Conservation (phyloP, 306 rosid genomes). For the Prunus campanulata region DNA sequence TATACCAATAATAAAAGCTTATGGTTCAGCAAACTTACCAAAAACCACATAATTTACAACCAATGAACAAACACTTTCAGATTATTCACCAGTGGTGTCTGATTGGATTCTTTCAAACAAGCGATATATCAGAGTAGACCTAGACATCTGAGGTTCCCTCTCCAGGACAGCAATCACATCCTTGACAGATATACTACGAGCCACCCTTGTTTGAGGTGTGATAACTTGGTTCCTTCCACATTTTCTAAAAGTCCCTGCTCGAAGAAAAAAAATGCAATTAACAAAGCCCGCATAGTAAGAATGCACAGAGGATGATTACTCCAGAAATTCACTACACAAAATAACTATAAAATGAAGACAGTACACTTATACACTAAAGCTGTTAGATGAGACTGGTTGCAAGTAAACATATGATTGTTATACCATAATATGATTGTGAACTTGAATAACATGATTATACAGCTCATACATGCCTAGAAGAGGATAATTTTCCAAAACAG, state of each 20-base stretch:
- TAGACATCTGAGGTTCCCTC: constrained; percentile 93
- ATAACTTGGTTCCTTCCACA: constrained; percentile 55
- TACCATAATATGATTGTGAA: not conserved
- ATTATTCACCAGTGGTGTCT: constrained; percentile 41
- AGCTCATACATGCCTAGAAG: not conserved
- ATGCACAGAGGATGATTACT: not conserved
- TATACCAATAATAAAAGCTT: not conserved
- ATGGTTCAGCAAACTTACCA: not conserved
- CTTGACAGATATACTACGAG: constrained; percentile 63
- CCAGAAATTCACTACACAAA: not conserved
- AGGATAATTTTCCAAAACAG: not conserved
- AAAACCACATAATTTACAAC: not conserved
- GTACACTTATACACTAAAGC: not conserved
- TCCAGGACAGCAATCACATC: constrained; percentile 86
- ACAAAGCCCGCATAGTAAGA: not conserved
- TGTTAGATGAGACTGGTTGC: not conserved
- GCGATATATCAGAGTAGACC: constrained; percentile 61
- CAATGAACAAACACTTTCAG: not conserved
- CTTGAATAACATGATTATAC: not conserved
- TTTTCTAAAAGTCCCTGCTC: constrained; percentile 52
- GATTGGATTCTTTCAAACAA: constrained; percentile 58
- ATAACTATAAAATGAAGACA: not conserved
- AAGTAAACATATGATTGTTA: not conserved
- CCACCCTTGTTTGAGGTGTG: constrained; percentile 47
- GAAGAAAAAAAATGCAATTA: not conserved